Evolutionary conservation across 306 rosid genomes (phyloP), one percentile per base, ranked within the genome.

Genomic region (Cyamopsis tetragonoloba): DNA sequence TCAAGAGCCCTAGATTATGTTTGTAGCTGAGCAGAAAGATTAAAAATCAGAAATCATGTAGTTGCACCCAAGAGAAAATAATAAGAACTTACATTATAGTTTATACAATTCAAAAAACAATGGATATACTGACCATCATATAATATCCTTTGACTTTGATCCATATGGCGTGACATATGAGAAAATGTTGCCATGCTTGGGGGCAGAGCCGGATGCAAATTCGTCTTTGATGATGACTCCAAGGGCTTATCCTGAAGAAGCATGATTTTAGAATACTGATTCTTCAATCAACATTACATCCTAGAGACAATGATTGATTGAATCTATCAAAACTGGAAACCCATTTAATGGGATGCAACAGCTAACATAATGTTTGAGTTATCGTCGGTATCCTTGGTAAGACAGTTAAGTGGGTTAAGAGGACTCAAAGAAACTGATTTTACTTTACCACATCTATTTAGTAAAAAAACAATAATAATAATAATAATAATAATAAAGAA

Each of bases 171-270:
- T 70, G 79, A 62, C 81, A 83, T 70, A 50, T 27, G 75, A 68
- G 96, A 83, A 84, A 81, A 87, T 22, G 88, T 73, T 55, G 79
- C 74, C 81, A 83, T 68, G 75, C 76, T 79, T 38, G 79, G 76
- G 17, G 77, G 82, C 2, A 80, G 70, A 73, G 79, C 61, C 30
- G 96, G 75, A 64, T 80, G 82, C 56, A 81, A 55, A 71, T 67
- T 81, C 74, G 79, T 38, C 76, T 86, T 89, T 13, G 80, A 85
- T 56, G 91, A 69, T 50, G 86, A 85, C 78, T 90, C 87, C 80
- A 74, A 62, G 38, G 86, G 83, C 81, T 90, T 93, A 86, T 90
- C 99, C 99, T 93, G 91, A 90, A 86, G 83, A 88, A 86, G 82
- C 81, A 81, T 63, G 81, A 83, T 85, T 86, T 91, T 87, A 84